Evolutionary conservation across 352 stramenopile genomes (phyloP).

Genomic region (Globisporangium emineosum): DNA sequence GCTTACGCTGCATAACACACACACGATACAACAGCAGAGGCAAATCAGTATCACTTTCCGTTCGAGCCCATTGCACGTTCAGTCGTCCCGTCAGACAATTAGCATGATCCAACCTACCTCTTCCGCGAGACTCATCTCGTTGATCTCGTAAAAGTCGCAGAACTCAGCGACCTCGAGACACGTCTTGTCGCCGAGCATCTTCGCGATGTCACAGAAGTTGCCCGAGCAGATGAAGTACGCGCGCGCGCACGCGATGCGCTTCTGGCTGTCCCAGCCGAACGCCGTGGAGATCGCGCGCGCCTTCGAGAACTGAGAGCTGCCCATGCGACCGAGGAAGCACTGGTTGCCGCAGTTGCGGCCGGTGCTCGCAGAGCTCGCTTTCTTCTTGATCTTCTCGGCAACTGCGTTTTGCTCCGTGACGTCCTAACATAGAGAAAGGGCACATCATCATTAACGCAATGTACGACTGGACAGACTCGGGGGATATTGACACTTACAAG

Average conservation of each 20-base stretch:
- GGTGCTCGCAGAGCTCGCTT: slow-evolving; percentile 37
- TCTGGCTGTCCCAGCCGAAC: slow-evolving; percentile 47
- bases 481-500: slow-evolving; percentile 29
- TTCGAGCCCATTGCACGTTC: not conserved
- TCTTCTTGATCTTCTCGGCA: slow-evolving; percentile 36
- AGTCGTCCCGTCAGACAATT: too few species aligned
- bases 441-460: not conserved
- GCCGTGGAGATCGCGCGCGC: slow-evolving; percentile 41
- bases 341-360: slow-evolving; percentile 74
- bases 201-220: slow-evolving; percentile 79
- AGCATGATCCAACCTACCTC: slow-evolving; percentile 27
- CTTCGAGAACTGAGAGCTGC: slow-evolving; percentile 43
- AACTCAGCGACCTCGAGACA: slow-evolving; percentile 74
- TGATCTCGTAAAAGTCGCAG: slow-evolving; percentile 66
- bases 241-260: slow-evolving; percentile 48
- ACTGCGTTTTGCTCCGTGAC: slow-evolving; percentile 68
- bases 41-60: not conserved
- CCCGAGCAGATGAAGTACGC: slow-evolving; percentile 63
- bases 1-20: slow-evolving; percentile 15
- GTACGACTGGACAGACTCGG: too few species aligned
- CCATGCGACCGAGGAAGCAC: slow-evolving; percentile 64
- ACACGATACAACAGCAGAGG: not conserved
- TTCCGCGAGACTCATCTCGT: slow-evolving; percentile 44
- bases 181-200: slow-evolving; percentile 61
- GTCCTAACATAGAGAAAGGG: slow-evolving; percentile 21